Percentiles rank a stretch among this genome's conserved stretches.
Conservation (phyloP, 257 asterid species). For the Plectranthus barbatus region DNA sequence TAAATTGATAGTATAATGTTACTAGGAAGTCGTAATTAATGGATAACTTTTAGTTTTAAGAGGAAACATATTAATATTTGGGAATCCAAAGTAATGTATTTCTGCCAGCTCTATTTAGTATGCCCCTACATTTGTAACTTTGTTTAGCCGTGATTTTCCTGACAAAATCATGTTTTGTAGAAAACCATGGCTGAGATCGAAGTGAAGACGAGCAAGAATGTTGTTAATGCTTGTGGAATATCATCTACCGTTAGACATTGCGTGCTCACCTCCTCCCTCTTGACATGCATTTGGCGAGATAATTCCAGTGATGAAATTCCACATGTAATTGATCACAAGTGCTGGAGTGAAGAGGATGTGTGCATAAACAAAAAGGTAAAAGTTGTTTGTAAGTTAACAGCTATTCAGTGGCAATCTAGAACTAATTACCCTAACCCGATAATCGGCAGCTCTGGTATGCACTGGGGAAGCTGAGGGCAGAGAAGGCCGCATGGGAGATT, state of each 20-base stretch:
- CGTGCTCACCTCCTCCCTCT: slow-evolving; percentile 78
- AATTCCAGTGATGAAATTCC: slow-evolving; percentile 22
- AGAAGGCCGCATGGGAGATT: slow-evolving; percentile 64
- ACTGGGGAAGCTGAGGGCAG: slow-evolving; percentile 82
- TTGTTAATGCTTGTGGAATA: slow-evolving; percentile 60
- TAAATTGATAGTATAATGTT: background rate
- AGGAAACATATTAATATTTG: too few relatives aligned
- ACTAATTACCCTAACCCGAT: background rate
- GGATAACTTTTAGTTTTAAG: too few relatives aligned
- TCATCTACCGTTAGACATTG: slow-evolving; percentile 58
- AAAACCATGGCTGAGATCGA: slow-evolving; percentile 74
- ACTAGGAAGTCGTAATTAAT: background rate
- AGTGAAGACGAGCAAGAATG: slow-evolving; percentile 56
- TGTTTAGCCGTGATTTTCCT: background rate
- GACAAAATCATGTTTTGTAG: slow-evolving; percentile 19
- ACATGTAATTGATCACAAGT: slow-evolving; percentile 45
- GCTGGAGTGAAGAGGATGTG: slow-evolving; percentile 79
- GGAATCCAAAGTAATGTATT: too few relatives aligned
- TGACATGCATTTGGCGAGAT: slow-evolving; percentile 75
- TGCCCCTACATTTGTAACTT: too few relatives aligned
- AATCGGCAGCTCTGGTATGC: slow-evolving; percentile 85
- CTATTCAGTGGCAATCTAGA: too few relatives aligned
- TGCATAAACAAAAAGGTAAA: slow-evolving; percentile 64
- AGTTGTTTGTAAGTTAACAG: too few relatives aligned
- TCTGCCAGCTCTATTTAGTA: too few relatives aligned